Base-by-base conservation (phyloP, 225 moss, liverwort and hornwort genomes). In the Takakia lepidozioides region DNA sequence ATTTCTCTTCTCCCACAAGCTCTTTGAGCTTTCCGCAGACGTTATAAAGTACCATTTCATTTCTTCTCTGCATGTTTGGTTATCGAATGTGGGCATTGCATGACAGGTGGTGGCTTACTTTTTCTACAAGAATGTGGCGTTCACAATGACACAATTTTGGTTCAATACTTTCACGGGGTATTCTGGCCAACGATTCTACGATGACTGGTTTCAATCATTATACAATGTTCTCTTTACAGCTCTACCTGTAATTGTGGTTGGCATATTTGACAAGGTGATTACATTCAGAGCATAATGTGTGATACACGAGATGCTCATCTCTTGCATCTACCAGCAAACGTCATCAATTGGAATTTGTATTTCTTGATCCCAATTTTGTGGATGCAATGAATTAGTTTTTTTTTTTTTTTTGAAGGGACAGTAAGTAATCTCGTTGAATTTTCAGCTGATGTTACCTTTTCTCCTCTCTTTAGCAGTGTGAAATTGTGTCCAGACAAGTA, bases 91-190 rank as follows among this genome's bases (percentile, higher is more conserved):
- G n/a, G n/a, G 30, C 10, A 10, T 32, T 32, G 30, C 30, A 5
- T 32, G 5, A 38, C 49, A 66, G 65, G 65, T 59, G n/a, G 74
- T 75, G 8, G 63, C 63, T 25, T 80, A 80, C 52, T 74, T 80
- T 56, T 74, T 80, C 34, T 80, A 80, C 62, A 80, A 80, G 51
- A 80, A 80, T 35, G 46, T 80, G 9, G 66, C 74, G 13, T 80
- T 74, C 22, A 67, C 67, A n/a, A 24, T 80, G 55, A 71, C 74
- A 29, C 74, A 71, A 39, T 80, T 80, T 54, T 80, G 70, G 66
- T 80, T 71, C 46, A 71, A 74, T 26, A 43, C 70, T 14, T 64
- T 44, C 36, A 74, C 80, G 18, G 71, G 68, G 24, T 74, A 65
- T 32, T 80, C 80, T 1, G 80, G 80, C 14, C 74, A 80, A 51